A percentile compares a stretch with the other conserved stretches of the same genome.
These are phyloP conservation scores for Zymoseptoria crescenta DNA, from an alignment of 2,329 filamentous ascomycete species.

Conservation along the genomic window DNA sequence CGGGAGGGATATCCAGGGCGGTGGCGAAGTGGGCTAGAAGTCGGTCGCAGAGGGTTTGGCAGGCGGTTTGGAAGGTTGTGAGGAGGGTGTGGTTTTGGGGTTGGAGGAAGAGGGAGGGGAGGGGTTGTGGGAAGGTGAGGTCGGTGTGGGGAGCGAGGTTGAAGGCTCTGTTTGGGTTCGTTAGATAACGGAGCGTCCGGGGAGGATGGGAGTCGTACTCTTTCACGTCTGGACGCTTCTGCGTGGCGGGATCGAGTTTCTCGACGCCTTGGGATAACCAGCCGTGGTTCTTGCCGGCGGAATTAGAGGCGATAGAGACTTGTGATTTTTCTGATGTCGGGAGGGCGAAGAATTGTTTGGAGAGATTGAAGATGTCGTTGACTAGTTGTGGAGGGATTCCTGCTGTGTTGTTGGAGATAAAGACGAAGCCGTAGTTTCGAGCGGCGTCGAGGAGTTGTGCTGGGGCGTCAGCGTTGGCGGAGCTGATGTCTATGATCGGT, in stretches of 20 bases:
- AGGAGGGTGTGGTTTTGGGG: constrained; percentile 53
- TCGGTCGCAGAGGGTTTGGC: constrained; percentile 62
- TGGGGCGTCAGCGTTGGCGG: constrained; percentile 51
- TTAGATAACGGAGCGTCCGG: not conserved
- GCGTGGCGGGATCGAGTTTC: constrained; percentile 74
- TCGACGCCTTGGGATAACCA: constrained; percentile 87
- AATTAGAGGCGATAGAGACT: constrained; percentile 62
- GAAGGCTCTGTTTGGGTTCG: constrained; percentile 58
- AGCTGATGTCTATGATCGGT: constrained; percentile 75
- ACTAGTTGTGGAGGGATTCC: constrained; percentile 58
- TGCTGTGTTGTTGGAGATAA: constrained; percentile 65
- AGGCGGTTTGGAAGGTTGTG: constrained; percentile 59
- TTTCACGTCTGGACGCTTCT: constrained; percentile 70
- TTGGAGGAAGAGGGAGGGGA: constrained; percentile 56
- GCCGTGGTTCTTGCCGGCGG: constrained; percentile 63
- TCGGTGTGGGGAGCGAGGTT: constrained; percentile 74
- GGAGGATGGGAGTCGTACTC: constrained; percentile 44
- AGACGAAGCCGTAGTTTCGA: constrained; percentile 78
- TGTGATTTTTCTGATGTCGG: constrained; percentile 63
- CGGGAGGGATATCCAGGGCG: constrained; percentile 51
- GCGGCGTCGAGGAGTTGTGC: constrained; percentile 70
- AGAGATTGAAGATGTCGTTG: constrained; percentile 64
- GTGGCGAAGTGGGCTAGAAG: constrained; percentile 71
- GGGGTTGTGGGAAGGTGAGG: constrained; percentile 64
- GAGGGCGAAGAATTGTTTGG: constrained; percentile 63